Percentiles rank a stretch among this genome's conserved stretches.
phyloP scores from a whole-genome alignment of 2,329 filamentous ascomycete species.

The Pleoardoris graminearum region DNA sequence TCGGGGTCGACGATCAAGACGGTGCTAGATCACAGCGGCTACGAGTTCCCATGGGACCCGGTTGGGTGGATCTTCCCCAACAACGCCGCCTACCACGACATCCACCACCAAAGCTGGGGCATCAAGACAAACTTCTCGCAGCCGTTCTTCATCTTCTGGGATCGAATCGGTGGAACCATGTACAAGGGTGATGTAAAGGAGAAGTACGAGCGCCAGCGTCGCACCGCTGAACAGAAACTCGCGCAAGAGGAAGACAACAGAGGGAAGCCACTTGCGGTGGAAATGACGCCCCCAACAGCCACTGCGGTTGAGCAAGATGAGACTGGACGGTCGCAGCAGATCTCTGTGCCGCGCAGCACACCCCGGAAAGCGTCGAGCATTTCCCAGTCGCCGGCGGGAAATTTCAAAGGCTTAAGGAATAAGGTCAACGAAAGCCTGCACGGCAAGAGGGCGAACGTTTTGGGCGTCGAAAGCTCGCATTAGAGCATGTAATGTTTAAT shows the following conservation, averaged over 20 bases:
- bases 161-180: conserved; percentile 76
- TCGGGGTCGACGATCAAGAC: conserved; percentile 90
- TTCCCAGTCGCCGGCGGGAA: conserved; percentile 43
- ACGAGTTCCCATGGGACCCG: conserved; percentile 92
- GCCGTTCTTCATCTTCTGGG: conserved; percentile 96
- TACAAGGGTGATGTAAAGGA: conserved; percentile 69
- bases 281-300: conserved; percentile 16
- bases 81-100: conserved; percentile 95
- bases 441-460: conserved; percentile 50
- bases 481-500: conserved; percentile 19
- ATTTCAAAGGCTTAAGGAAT: conserved; percentile 51
- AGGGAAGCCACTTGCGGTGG: conserved; percentile 16
- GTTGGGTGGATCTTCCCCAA: conserved; percentile 90
- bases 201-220: conserved; percentile 61
- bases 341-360: conserved; percentile 45
- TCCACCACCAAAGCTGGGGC: conserved; percentile 98
- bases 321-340: conserved; percentile 28
- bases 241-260: conserved; percentile 52
- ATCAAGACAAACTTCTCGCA: conserved; percentile 95
- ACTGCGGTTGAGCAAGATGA: conserved; percentile 30
- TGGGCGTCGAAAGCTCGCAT: conserved; percentile 50
- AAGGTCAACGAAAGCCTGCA: conserved; percentile 53
- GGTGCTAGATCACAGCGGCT: conserved; percentile 96
- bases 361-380: conserved; percentile 48
- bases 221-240: conserved; percentile 60